phyloP scores from a whole-genome alignment of 306 rosid species.

The Phaseolus lunatus region DNA sequence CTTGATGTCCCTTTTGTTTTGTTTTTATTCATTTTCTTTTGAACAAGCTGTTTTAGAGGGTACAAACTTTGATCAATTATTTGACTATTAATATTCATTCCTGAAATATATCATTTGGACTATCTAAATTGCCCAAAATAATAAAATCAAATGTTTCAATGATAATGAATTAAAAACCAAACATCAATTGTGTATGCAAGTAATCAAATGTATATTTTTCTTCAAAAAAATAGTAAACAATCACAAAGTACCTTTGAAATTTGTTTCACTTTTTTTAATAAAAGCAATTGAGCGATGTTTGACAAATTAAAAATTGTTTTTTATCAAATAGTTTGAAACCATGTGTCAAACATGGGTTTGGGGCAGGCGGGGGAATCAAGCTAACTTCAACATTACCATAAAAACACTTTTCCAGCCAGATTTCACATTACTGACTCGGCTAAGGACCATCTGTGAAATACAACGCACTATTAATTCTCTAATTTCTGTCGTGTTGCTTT shows the following conservation, averaged over 20 bases:
- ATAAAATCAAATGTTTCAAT: constrained; percentile 1
- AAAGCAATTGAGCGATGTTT: constrained; percentile 24
- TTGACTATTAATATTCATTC: constrained; percentile 4
- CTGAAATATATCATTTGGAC: constrained; percentile 13
- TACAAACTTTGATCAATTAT: constrained; percentile 11
- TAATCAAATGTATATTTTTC: neutral
- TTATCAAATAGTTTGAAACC: constrained; percentile 33
- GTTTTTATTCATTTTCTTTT: neutral
- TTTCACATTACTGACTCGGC: constrained; percentile 94
- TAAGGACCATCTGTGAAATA: constrained; percentile 99
- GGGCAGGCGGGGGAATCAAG: neutral
- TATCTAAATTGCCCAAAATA: constrained; percentile 22
- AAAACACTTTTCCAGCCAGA: constrained; percentile 99
- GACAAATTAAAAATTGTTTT: constrained; percentile 34
- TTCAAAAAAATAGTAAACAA: constrained; percentile 25
- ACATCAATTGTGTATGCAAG: neutral
- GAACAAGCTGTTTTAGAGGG: constrained; percentile 15
- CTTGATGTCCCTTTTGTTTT: constrained; percentile 36
- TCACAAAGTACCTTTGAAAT: constrained; percentile 11
- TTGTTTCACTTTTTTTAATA: constrained; percentile 13
- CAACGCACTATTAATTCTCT: constrained; percentile 95
- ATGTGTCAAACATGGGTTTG: neutral
- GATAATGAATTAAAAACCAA: constrained; percentile 10
- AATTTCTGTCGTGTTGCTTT: constrained; percentile 89
- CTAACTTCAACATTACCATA: constrained; percentile 66